Evolutionary conservation across 164 flowering plant genomes (phyloP), one percentile per base, ranked within the genome.

Genomic region (Echeveria elegans): DNA sequence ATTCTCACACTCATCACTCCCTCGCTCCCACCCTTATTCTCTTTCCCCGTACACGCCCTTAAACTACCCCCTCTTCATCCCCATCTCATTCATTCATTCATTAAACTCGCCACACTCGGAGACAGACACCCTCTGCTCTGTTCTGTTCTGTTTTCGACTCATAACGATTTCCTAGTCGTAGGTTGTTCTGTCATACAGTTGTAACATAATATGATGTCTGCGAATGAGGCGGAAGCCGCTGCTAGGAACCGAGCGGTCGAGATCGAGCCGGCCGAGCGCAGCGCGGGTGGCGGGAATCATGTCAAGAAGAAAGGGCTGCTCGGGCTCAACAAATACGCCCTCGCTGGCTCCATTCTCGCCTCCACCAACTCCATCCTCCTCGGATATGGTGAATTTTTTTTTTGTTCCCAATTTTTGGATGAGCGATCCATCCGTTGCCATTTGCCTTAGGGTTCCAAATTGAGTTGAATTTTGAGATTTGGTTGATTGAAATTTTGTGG

Each of bases 381-480:
- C 58, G 83, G 83, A 16, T 80, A 80, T 41, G 83, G 81, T 80
- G 48, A 75, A 76, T 69, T 56, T n/a, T n/a, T n/a, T n/a, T n/a
- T n/a, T n/a, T n/a, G n/a, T n/a, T n/a, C n/a, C n/a, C n/a, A n/a
- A n/a, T n/a, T n/a, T n/a, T n/a, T n/a, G n/a, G n/a, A n/a, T n/a
- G n/a, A n/a, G n/a, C n/a, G n/a, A n/a, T n/a, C n/a, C n/a, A n/a
- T n/a, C n/a, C n/a, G n/a, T n/a, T n/a, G n/a, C n/a, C n/a, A n/a
- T n/a, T n/a, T n/a, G n/a, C n/a, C n/a, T n/a, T n/a, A n/a, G n/a
- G n/a, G n/a, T n/a, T n/a, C n/a, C 38, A 40, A 40, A 40, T 40
- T 40, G 45, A 11, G 11, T 40, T 40, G 15, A 40, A 40, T 40
- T 37, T 38, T 0, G 23, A 47, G 15, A 7, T 40, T 11, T 43